Evolutionary conservation across 768 basidiomycete genomes (phyloP), one percentile per base, ranked within the genome.

Genomic region (Imleria badia): DNA sequence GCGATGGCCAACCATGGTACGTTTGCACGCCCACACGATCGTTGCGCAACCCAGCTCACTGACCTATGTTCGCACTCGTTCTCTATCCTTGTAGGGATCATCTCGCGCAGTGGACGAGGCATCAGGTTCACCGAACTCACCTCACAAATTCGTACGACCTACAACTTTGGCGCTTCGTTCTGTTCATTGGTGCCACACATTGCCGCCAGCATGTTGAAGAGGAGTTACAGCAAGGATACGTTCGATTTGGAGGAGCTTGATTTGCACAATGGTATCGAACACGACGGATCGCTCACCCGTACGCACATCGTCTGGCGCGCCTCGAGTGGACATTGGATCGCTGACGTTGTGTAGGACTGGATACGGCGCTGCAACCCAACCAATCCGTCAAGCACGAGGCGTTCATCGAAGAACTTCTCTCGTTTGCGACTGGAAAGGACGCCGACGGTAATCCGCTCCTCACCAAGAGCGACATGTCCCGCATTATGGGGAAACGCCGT

Each of bases 1-100:
- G 85, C 87, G 0, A 75, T 93, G 81, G 88, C 90, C 8, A 92
- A 92, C 66, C 90, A 92, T 56, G 91, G 90, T 90, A 38, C n/a
- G 61, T 59, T 40, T 17, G 15, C 19, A n/a, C 31, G n/a, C 35
- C 2, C 2, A 26, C 30, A 26, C n/a, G 30, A 13, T 6, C 26
- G 4, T 33, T 13, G 2, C 14, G 14, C 13, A 14, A 12, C n/a
- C 15, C 17, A 5, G 30, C 3, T 20, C 23, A 40, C 15, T 29
- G 12, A 29, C 29, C 5, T 9, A 11, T 35, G 43, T 38, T 20
- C 5, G 30, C 10, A 10, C 13, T 19, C 35, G 20, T 15, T n/a
- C 19, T 34, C 12, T 5, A 10, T 7, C 10, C 1, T 26, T 34
- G 2, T 39, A 74, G 73, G 72, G 14, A 75, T 82, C 47, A 49